Percentiles rank a stretch among this genome's conserved stretches.
These are phyloP conservation scores for Lactarius hatsudake DNA, from an alignment of 768 basidiomycete species.

Conservation along the genomic window DNA sequence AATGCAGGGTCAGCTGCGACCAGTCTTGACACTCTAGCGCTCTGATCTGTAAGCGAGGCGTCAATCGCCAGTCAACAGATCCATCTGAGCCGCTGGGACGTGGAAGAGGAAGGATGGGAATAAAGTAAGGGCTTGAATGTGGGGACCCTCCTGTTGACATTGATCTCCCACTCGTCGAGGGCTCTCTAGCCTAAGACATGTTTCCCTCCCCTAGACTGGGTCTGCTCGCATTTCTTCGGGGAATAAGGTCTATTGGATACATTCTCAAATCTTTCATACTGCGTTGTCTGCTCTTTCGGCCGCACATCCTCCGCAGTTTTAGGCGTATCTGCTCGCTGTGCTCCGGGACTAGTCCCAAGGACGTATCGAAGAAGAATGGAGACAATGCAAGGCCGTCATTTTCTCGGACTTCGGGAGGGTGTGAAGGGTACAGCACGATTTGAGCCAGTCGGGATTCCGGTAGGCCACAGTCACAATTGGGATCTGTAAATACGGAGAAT, in stretches of 20 bases:
- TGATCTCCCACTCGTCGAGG: neutral
- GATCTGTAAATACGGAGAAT: neutral
- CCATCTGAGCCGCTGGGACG: no score
- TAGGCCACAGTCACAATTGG: neutral
- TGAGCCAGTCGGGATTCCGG: neutral
- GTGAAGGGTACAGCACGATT: neutral
- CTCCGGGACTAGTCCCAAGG: neutral
- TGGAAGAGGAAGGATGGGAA: neutral
- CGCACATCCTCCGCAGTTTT: neutral
- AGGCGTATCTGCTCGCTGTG: neutral
- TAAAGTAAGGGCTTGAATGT: neutral
- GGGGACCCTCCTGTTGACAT: neutral
- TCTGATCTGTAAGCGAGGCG: neutral
- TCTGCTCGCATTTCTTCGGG: neutral
- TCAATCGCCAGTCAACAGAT: no score
- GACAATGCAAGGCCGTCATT: neutral
- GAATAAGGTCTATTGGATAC: neutral
- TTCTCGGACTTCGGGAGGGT: no score
- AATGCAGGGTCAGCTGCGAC: neutral
- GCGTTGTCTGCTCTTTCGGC: constrained; percentile 3
- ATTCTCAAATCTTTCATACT: constrained; percentile 7
- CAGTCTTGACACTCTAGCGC: neutral
- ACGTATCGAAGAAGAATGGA: neutral
- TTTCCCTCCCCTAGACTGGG: neutral
- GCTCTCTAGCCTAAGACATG: neutral